Evolutionary conservation across 2,329 filamentous ascomycete genomes (phyloP), one percentile per base, ranked within the genome.

Genomic region (Fusarium sublunatum): DNA sequence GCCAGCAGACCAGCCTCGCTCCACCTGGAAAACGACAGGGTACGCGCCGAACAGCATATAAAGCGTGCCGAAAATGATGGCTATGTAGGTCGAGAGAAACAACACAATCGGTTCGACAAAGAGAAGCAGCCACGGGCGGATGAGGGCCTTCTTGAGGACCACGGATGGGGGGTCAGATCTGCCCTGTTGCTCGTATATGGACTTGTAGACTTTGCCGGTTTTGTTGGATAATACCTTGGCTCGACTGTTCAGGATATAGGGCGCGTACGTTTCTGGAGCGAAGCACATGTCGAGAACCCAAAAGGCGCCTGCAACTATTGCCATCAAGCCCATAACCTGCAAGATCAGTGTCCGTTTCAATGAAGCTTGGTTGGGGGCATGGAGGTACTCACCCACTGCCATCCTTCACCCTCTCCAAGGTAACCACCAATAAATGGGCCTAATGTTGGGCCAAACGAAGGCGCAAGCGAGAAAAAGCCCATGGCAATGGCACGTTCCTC

Each of bases 61-160:
- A 1, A 86, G 73, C 0, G 82, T 84, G 13, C 81, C 81, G 58
- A 83, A 84, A 38, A 84, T 70, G 43, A 83, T 87, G 44, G 86
- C 84, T 75, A 87, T 84, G 75, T 90, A 91, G 8, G 89, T 77
- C 1, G 82, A 84, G 2, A 87, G 78, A 4, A 90, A 76, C 12
- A 89, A 72, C 12, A 90, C 86, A 58, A 91, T 90, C 3, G 88
- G 88, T 64, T 91, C 88, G 29, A 75, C 75, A 75, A 90, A 86
- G 1, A 91, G 79, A 5, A 91, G 77, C 25, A 87, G 74, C 85
- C 86, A 88, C 0, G 88, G 88, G 2, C 88, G 81, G 31, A 81
- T 75, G 7, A 90, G 78, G 2, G 86, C 82, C 3, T 82, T 81
- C 38, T 80, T 79, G 65, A 89, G 82, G 13, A 84, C 80, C 29